These are phyloP conservation scores for Fragilariopsis cylindrus DNA, from an alignment of 108 stramenopile species.

Conservation along the genomic window DNA sequence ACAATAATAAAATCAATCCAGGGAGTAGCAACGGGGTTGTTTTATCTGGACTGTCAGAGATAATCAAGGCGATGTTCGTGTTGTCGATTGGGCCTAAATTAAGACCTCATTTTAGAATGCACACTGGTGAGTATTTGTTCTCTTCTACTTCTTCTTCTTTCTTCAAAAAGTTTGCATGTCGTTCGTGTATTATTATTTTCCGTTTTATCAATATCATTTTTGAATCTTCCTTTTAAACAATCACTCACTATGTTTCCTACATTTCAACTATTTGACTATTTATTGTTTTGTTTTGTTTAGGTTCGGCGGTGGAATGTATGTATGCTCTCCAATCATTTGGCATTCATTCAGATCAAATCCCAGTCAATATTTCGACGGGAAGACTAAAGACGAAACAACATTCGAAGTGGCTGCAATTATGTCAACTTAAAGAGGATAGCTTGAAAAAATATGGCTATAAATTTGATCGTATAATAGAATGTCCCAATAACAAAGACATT, in stretches of 20 bases:
- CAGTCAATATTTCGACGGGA: neutral
- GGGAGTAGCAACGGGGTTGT: neutral
- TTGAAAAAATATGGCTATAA: neutral
- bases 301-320: slow-evolving; percentile 17
- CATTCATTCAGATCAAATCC: slow-evolving; percentile 13
- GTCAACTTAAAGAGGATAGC: slow-evolving; percentile 18
- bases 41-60: slow-evolving; percentile 1
- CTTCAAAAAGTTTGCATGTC: neutral
- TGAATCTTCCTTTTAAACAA: neutral
- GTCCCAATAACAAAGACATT: slow-evolving; percentile 21
- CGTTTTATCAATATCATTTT: neutral
- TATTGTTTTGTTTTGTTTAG: slow-evolving; percentile 1
- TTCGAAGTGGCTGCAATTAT: slow-evolving; percentile 15
- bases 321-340: slow-evolving; percentile 15
- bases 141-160: neutral
- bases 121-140: slow-evolving; percentile 5
- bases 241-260: neutral
- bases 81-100: neutral
- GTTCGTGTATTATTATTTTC: neutral
- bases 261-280: neutral
- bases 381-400: slow-evolving; percentile 13
- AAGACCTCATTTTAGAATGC: neutral
- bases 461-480: slow-evolving; percentile 13
- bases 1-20: neutral
- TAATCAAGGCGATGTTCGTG: slow-evolving; percentile 10